Evolutionary conservation across 1,284 basidiomycete genomes (phyloP), one percentile per base, ranked within the genome.

Genomic region (Retiboletus fuscus): DNA sequence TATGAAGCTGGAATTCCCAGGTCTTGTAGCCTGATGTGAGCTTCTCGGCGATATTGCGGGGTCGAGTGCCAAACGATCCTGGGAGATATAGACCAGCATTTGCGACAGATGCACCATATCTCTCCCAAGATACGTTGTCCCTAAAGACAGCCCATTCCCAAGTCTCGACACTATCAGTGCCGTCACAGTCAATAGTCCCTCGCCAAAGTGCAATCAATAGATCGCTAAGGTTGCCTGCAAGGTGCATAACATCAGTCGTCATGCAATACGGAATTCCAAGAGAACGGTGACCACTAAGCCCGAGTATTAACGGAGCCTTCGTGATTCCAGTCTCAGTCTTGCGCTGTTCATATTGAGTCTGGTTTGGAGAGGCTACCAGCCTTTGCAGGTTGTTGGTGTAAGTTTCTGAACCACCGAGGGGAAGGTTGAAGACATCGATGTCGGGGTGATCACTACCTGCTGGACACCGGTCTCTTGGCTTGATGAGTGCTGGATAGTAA

Each of bases 231-330:
- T 82, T 81, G 13, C 83, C 63, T 0, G 80, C 60, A 1, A 83
- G 74, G 66, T 87, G 85, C 85, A 86, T 86, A 18, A 83, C 68
- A 69, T 87, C 83, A 0, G 68, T 67, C 0, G 72, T 67, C 69
- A 84, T 84, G 46, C 76, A 75, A 1, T 43, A 30, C 0, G 84
- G 84, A 5, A 84, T 53, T 0, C 73, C 69, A 22, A 70, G 69
- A 0, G 61, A 70, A 1, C 13, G 26, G 0, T 24, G 13, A 15
- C 3, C 0, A 0, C 7, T 7, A 1, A 68, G 41, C 1, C 55
- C 47, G 8, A 69, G 61, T 7, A 67, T 53, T 0, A 67, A 10
- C 1, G 4, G 46, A 2, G 49, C 24, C 22, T n/a, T 51, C 26
- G 49, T 51, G 4, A 63, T 63, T 10, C 2, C 86, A 88, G 60